phyloP scores from a whole-genome alignment of 306 rosid genomes.

The Adenanthera pavonina region DNA sequence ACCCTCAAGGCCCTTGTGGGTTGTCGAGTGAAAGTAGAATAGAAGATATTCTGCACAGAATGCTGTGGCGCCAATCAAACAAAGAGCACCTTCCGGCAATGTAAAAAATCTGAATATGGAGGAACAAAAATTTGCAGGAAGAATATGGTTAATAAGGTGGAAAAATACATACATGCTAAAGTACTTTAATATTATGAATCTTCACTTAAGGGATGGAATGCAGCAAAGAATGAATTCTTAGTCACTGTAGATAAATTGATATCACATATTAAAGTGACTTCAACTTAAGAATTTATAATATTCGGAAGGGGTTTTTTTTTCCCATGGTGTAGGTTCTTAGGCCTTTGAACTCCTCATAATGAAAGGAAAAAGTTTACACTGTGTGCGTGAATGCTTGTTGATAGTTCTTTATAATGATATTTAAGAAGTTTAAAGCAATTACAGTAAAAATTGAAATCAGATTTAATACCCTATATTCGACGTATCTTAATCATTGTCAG shows the following conservation, averaged over 20 bases:
- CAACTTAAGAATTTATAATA: neutral
- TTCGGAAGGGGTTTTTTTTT: neutral
- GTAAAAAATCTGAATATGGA: constrained; percentile 59
- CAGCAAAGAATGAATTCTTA: neutral
- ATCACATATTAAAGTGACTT: neutral
- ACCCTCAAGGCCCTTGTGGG: constrained; percentile 92
- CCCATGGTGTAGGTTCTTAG: neutral
- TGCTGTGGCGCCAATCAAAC: constrained; percentile 78
- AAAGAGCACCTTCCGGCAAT: constrained; percentile 81
- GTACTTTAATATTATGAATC: neutral
- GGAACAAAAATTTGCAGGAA: constrained; percentile 20
- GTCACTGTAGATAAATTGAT: neutral
- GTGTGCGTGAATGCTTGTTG: neutral
- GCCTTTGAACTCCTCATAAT: neutral
- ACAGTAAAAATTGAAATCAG: neutral
- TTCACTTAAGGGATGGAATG: neutral
- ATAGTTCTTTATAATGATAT: neutral
- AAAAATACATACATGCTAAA: neutral
- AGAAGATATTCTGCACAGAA: constrained; percentile 88
- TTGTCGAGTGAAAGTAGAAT: constrained; percentile 93
- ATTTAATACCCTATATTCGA: neutral
- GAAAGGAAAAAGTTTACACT: neutral
- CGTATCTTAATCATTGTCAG: constrained; percentile 15
- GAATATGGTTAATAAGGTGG: constrained; percentile 29
- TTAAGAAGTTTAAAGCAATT: neutral